Base-by-base conservation (phyloP, 805 yeast genomes). In the Wickerhamiella siamensis region DNA sequence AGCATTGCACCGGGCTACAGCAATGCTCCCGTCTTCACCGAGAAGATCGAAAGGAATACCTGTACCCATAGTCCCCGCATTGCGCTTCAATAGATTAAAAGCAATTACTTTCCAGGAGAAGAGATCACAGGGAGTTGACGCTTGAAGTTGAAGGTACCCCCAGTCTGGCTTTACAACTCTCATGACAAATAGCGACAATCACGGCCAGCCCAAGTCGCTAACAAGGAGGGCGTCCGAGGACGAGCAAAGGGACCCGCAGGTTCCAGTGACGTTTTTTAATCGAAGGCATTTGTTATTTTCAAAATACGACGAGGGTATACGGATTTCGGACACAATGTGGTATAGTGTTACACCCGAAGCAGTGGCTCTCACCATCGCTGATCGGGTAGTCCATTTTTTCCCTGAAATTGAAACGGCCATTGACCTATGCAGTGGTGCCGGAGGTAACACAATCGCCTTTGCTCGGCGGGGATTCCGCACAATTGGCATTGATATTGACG, bases 381-480 rank as follows among this genome's bases (percentile, higher is more conserved):
- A 39, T 4, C 44, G 46, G 15, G 39, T 52, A 3, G 27, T 21
- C 6, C 27, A 40, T 10, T 35, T 49, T 10, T 51, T 43, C 31
- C 57, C 57, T 1, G 36, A 39, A 3, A 42, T 38, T 3, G 60
- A 14, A 1, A 21, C 43, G 1, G 55, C 77, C 0, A 56, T 79
- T 12, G 95, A 84, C 53, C 68, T 81, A 2, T 82, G 83, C 51
- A 77, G 88, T 48, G 95, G 95, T 0, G 94, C 86, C 1, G 95
- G 94, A 1, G 94, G 94, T 0, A 83, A 83, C 53, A 63, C 81
- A 1, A 79, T 83, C 18, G 94, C 83, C 50, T 72, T 86, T 57
- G 87, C 38, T 52, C 64, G 42, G 47, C 6, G 18, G 5, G 82
- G 58, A n/a, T 31, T 48, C 31, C 38, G 40, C 5, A 58, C 52